A percentile compares a stretch with the other conserved stretches of the same genome.
Evolutionary conservation across 2,329 filamentous ascomycete species (phyloP).

Genomic region (Fusarium sp.): DNA sequence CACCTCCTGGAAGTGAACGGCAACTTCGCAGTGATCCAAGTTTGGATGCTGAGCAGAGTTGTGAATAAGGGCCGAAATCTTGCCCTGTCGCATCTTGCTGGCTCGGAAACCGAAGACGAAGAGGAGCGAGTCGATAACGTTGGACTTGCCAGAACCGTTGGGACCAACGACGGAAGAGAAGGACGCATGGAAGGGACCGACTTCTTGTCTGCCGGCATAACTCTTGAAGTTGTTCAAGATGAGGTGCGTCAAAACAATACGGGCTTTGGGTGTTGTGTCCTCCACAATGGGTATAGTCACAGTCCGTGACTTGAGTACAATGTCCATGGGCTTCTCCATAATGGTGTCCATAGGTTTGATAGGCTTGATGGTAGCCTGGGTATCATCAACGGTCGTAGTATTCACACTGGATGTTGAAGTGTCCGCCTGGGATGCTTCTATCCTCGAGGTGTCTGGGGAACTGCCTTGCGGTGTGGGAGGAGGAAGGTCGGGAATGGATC

Average conservation of each 20-base stretch:
- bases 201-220: constrained; percentile 94
- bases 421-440: constrained; percentile 74
- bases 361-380: constrained; percentile 68
- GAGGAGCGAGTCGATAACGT: constrained; percentile 96
- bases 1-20: constrained; percentile 96
- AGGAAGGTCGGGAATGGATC: constrained; percentile 54
- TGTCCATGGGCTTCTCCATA: constrained; percentile 92
- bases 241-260: constrained; percentile 93
- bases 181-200: constrained; percentile 95
- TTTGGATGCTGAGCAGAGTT: constrained; percentile 91
- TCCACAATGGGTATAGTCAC: constrained; percentile 77
- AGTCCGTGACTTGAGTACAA: constrained; percentile 87
- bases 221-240: constrained; percentile 98
- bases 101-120: constrained; percentile 99
- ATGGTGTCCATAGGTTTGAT: constrained; percentile 82
- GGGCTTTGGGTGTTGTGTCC: constrained; percentile 80
- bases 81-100: constrained; percentile 99
- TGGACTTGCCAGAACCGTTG: constrained; percentile 98
- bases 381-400: constrained; percentile 46
- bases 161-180: constrained; percentile 98
- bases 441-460: constrained; percentile 66
- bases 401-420: constrained; percentile 78
- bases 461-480: constrained; percentile 65
- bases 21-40: constrained; percentile 91
- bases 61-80: constrained; percentile 97